Base-by-base conservation (phyloP, 1,284 basidiomycete genomes). In the Marasmius oreades region DNA sequence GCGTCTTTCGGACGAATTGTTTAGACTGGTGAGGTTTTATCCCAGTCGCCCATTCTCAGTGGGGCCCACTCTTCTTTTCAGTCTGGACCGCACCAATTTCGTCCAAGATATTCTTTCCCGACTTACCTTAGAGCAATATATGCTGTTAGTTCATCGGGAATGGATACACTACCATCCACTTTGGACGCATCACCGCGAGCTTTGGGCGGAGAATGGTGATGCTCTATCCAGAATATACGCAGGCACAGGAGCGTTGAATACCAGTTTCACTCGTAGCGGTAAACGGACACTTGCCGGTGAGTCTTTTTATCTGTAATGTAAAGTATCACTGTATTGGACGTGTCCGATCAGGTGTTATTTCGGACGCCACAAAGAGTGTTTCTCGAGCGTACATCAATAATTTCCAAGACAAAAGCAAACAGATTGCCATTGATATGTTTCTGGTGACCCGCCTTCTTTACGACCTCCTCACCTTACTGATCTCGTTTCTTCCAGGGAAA, bases 161-260 rank as follows among this genome's bases (percentile, higher is more conserved):
- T 92, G 90, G 89, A 69, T 85, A n/a, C 78, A 81, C 47, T 82
- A 83, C 3, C 77, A 75, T 57, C 74, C 83, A 6, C 73, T 99
- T 5, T 98, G 95, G 92, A 78, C 82, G 0, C 80, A 90, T 45
- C 95, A 99, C 71, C 85, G 95, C 28, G 91, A 95, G 63, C 76
- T 99, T 2, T 99, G 95, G 95, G 97, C 96, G 1, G 95, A 98
- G 72, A 97, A 95, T 66, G 93, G 93, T 4, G 93, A 97, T 69
- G 88, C 90, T 0, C 69, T 96, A 37, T 94, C 91, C 34, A 84
- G 85, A 59, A 97, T 98, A 64, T 99, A 98, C 70, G 95, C 96
- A 42, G 97, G 97, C 16, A 99, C 97, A 0, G 97, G 97, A 18
- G 89, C 97, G 26, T 76, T 99, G 61, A 99, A 99, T 67, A 98